Conservation (phyloP, 2,329 filamentous ascomycete genomes). For the Ceratocystis papillata region DNA sequence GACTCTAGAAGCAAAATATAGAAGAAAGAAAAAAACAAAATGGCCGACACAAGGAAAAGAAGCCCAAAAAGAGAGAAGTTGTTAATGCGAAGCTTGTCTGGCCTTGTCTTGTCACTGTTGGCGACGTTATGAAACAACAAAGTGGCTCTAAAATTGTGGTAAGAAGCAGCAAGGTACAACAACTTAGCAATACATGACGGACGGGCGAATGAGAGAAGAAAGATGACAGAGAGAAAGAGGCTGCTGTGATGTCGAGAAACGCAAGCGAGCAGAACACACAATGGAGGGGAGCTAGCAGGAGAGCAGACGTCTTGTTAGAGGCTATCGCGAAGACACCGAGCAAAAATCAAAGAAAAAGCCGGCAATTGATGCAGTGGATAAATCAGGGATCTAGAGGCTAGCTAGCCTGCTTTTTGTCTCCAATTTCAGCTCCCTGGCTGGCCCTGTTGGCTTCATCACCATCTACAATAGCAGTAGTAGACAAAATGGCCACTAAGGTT, state of each 20-base stretch:
- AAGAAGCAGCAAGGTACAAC: neutral
- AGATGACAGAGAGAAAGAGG: neutral
- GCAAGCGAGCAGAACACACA: too few species aligned
- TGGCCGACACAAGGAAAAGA: neutral
- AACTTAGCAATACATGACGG: conserved; percentile 5
- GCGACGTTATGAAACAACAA: conserved; percentile 4
- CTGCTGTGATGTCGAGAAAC: too few species aligned
- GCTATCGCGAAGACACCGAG: too few species aligned
- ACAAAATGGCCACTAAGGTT: conserved; percentile 3
- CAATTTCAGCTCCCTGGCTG: neutral
- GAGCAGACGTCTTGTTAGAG: too few species aligned
- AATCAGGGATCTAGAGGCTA: conserved; percentile 3
- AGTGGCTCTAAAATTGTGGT: conserved; percentile 5
- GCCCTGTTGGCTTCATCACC: conserved; percentile 2
- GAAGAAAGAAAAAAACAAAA: neutral
- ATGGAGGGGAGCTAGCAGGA: too few species aligned
- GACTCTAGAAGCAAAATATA: neutral
- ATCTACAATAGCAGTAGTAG: neutral
- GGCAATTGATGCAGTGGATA: neutral
- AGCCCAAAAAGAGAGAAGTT: neutral
- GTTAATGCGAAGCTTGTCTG: neutral
- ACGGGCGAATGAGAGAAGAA: neutral
- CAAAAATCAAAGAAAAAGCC: conserved; percentile 7
- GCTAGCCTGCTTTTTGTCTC: neutral
- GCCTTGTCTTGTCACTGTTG: neutral